phyloP scores from a whole-genome alignment of 2,329 filamentous ascomycete species.

The Alternaria viburni region DNA sequence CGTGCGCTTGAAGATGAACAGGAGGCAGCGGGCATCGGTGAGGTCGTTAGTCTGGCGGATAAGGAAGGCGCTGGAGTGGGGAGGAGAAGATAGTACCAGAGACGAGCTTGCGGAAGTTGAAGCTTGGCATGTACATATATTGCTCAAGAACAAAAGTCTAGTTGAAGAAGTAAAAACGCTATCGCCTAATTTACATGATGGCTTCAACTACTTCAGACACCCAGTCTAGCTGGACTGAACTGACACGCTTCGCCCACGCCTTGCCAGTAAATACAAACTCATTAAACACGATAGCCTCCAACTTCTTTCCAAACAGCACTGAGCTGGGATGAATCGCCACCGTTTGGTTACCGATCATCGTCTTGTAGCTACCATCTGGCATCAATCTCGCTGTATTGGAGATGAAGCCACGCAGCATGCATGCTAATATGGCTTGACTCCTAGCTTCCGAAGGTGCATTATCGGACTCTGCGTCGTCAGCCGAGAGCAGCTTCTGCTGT shows the following conservation, averaged over 20 bases:
- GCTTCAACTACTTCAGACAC: conserved; percentile 58
- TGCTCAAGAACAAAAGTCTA: not conserved
- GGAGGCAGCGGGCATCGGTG: conserved; percentile 91
- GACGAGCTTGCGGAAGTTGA: not conserved
- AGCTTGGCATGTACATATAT: not conserved
- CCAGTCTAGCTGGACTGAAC: conserved; percentile 68
- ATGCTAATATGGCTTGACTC: conserved; percentile 60
- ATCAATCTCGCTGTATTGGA: conserved; percentile 66
- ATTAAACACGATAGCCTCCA: conserved; percentile 69
- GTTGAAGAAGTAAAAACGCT: not conserved
- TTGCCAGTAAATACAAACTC: conserved; percentile 71
- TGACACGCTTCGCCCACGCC: conserved; percentile 67
- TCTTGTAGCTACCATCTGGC: conserved; percentile 67
- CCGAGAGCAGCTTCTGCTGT: conserved; percentile 51
- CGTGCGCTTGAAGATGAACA: conserved; percentile 92
- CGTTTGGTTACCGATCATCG: conserved; percentile 65
- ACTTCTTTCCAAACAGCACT: conserved; percentile 62
- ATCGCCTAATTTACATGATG: conserved; percentile 25
- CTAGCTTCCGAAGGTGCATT: conserved; percentile 49
- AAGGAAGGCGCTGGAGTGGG: conserved; percentile 56
- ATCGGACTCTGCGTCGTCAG: conserved; percentile 18
- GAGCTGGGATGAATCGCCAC: conserved; percentile 69
- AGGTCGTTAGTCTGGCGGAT: conserved; percentile 87
- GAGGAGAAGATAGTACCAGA: conserved; percentile 35
- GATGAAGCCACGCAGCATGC: conserved; percentile 64